Conservation (phyloP, 2,329 filamentous ascomycete genomes). For the Lasiodiplodia gonubiensis region DNA sequence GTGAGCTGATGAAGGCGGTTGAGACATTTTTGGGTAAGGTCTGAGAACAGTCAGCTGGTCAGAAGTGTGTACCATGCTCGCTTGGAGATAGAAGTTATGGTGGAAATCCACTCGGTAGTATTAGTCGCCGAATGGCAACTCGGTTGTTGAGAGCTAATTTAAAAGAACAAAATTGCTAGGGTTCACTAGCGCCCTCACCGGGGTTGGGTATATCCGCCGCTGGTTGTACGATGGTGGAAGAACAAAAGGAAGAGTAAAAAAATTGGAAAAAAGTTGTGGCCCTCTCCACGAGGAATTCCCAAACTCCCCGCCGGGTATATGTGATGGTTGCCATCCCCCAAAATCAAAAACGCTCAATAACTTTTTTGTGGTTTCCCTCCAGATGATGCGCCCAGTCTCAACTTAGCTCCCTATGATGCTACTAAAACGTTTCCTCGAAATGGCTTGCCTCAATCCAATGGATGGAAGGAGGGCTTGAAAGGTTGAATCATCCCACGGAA, state of each 20-base stretch:
- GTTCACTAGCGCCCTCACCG: constrained; percentile 39
- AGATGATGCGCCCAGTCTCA: background rate
- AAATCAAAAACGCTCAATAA: constrained; percentile 23
- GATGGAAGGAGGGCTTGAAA: background rate
- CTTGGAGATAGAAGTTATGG: background rate
- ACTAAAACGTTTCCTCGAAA: constrained; percentile 15
- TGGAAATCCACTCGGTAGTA: constrained; percentile 12
- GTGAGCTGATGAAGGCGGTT: no score
- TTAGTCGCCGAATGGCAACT: background rate
- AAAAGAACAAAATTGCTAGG: constrained; percentile 22
- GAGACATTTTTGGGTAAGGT: background rate
- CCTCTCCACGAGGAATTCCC: constrained; percentile 39
- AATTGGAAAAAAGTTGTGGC: constrained; percentile 32
- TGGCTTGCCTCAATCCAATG: constrained; percentile 1
- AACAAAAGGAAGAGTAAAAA: constrained; percentile 28
- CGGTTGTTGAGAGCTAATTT: background rate
- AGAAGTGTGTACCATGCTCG: background rate
- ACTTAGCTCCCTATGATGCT: constrained; percentile 16
- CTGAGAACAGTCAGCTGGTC: background rate
- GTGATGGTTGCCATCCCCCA: constrained; percentile 6
- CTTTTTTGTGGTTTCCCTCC: constrained; percentile 21
- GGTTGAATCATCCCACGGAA: constrained; percentile 14
- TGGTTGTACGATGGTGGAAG: constrained; percentile 36
- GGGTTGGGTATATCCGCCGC: constrained; percentile 45
- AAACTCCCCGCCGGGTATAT: constrained; percentile 45